Conservation (phyloP, 2,329 filamentous ascomycete genomes). For the Amauroascus niger region DNA sequence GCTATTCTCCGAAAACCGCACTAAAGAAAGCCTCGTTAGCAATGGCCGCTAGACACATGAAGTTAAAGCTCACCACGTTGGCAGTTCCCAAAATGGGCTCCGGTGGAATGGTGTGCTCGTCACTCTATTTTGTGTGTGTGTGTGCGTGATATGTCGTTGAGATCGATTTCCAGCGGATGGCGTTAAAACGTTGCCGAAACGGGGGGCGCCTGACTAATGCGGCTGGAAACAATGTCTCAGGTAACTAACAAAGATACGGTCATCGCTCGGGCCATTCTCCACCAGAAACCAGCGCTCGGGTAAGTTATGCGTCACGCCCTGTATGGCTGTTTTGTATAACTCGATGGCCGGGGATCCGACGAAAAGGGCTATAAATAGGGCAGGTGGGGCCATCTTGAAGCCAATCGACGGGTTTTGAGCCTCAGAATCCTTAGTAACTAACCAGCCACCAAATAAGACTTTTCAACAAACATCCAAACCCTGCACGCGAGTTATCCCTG, state of each 20-base stretch:
- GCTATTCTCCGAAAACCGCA: neutral
- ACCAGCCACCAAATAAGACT: neutral
- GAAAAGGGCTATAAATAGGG: constrained; percentile 4
- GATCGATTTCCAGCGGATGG: neutral
- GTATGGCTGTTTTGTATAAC: neutral
- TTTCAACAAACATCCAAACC: neutral
- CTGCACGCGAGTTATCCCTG: no score
- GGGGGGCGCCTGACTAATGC: neutral
- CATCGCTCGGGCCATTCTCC: neutral
- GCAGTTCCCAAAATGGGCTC: neutral
- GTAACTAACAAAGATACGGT: constrained; percentile 11
- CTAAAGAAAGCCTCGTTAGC: neutral
- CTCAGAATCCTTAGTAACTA: neutral
- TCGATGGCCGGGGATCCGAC: no score
- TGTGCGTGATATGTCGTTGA: no score
- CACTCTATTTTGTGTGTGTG: no score
- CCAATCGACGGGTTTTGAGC: neutral
- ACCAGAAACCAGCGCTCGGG: neutral
- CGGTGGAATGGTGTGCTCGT: neutral
- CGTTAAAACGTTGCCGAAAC: constrained; percentile 3
- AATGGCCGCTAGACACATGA: neutral
- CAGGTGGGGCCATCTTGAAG: neutral
- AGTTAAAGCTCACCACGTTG: constrained; percentile 3
- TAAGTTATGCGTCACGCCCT: neutral
- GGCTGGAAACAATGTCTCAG: constrained; percentile 9